Conservation (phyloP, 2,329 filamentous ascomycete genomes). For the Exophiala phaeomuriformis region DNA sequence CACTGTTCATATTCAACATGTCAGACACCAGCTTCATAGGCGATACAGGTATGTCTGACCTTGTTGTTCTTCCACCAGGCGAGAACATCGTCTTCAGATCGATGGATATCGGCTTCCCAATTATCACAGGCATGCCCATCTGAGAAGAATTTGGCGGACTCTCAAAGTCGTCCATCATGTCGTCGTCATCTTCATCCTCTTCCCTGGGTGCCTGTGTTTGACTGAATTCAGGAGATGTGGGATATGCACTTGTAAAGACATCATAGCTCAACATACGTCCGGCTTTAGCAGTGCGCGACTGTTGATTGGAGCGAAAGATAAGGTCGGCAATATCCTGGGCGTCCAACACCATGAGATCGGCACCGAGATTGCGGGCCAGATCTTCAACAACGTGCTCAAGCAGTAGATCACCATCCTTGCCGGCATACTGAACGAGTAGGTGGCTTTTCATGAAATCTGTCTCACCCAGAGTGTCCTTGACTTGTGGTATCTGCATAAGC, state of each 20-base stretch:
- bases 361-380: slow-evolving; percentile 51
- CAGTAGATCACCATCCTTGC: slow-evolving; percentile 47
- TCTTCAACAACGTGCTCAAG: slow-evolving; percentile 57
- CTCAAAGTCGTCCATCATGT: slow-evolving; percentile 17
- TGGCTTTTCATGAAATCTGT: slow-evolving; percentile 49
- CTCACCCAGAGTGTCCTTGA: slow-evolving; percentile 33
- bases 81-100: slow-evolving; percentile 19
- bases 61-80: not conserved
- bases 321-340: slow-evolving; percentile 42
- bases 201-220: slow-evolving; percentile 8
- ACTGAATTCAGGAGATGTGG: slow-evolving; percentile 8
- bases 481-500: slow-evolving; percentile 13
- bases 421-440: slow-evolving; percentile 53
- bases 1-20: not conserved
- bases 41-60: slow-evolving; percentile 3
- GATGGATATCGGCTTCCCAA: slow-evolving; percentile 18
- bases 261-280: slow-evolving; percentile 26
- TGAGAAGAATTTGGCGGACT: not conserved
- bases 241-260: slow-evolving; percentile 18
- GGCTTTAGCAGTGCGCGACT: slow-evolving; percentile 6
- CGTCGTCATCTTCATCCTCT: slow-evolving; percentile 24
- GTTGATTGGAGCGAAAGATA: slow-evolving; percentile 27
- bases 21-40: slow-evolving; percentile 9
- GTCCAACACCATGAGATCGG: slow-evolving; percentile 39
- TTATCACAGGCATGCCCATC: slow-evolving; percentile 19